phyloP scores from a whole-genome alignment of 176 grass and related monocot genomes.

The Canna indica region DNA sequence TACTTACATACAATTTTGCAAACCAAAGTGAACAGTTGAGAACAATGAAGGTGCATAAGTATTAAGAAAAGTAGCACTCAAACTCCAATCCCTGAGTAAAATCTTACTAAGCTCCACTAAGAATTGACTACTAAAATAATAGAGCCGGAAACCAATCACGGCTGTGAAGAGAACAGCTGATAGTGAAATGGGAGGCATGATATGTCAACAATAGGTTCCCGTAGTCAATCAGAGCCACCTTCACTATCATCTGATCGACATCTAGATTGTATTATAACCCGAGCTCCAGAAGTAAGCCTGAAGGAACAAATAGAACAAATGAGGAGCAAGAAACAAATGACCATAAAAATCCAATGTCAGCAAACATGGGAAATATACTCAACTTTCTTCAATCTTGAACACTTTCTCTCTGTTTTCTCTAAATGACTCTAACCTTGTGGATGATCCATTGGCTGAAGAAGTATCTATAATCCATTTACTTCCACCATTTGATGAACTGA shows the following conservation, averaged over 20 bases:
- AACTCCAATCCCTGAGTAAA: too few species aligned
- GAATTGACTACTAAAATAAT: too few species aligned
- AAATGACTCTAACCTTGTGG: constrained; percentile 58
- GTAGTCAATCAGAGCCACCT: constrained; percentile 53
- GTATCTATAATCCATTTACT: constrained; percentile 59
- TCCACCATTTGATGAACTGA: constrained; percentile 49
- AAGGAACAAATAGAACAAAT: constrained; percentile 14
- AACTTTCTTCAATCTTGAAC: constrained; percentile 99
- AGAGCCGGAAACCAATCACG: too few species aligned
- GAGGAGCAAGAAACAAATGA: constrained; percentile 9
- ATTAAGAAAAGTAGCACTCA: too few species aligned
- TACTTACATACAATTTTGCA: too few species aligned
- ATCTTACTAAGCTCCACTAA: too few species aligned
- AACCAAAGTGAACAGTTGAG: too few species aligned
- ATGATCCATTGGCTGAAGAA: constrained; percentile 42
- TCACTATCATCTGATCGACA: constrained; percentile 62
- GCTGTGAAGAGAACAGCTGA: not conserved
- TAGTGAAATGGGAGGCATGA: constrained; percentile 21
- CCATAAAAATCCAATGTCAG: not conserved
- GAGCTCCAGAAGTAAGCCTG: constrained; percentile 96
- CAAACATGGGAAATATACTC: constrained; percentile 26
- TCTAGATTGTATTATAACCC: constrained; percentile 73
- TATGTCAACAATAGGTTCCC: constrained; percentile 20
- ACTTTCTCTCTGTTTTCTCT: constrained; percentile 63
- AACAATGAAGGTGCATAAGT: too few species aligned